Percentiles rank a stretch among this genome's conserved stretches.
Conservation (phyloP, 805 yeast species). For the Lachancea fermentati region DNA sequence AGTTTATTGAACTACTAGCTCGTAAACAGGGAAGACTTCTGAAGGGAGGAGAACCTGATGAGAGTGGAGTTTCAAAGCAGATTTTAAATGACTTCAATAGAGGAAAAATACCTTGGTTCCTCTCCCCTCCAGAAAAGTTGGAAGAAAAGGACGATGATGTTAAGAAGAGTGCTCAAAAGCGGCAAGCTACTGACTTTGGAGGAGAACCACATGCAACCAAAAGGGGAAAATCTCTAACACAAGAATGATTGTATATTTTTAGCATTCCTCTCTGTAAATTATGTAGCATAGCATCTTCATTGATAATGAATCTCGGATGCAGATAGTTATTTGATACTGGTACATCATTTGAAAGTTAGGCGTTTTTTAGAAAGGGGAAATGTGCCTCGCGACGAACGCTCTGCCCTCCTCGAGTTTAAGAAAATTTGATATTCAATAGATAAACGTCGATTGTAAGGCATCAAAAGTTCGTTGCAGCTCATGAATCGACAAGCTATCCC, state of each 20-base stretch:
- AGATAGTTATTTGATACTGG: no score
- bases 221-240: conserved; percentile 3
- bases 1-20: conserved; percentile 85
- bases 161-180: conserved; percentile 9
- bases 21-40: conserved; percentile 87
- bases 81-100: conserved; percentile 91
- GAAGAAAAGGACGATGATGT: conserved; percentile 38
- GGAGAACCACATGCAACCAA: conserved; percentile 7
- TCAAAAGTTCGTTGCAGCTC: conserved; percentile 18
- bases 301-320: no score
- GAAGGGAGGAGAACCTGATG: conserved; percentile 98
- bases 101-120: conserved; percentile 98
- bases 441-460: neutral
- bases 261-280: conserved; percentile 2
- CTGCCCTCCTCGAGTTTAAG: neutral
- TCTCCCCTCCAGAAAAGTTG: conserved; percentile 79
- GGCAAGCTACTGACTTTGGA: conserved; percentile 7
- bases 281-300: no score
- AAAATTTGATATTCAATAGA: neutral
- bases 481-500: conserved; percentile 27
- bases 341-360: no score
- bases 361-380: no score
- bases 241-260: conserved; percentile 1
- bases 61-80: conserved; percentile 83
- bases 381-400: neutral